phyloP scores from a whole-genome alignment of 805 yeast genomes.

The Cyberlindnera xylosilytica region DNA sequence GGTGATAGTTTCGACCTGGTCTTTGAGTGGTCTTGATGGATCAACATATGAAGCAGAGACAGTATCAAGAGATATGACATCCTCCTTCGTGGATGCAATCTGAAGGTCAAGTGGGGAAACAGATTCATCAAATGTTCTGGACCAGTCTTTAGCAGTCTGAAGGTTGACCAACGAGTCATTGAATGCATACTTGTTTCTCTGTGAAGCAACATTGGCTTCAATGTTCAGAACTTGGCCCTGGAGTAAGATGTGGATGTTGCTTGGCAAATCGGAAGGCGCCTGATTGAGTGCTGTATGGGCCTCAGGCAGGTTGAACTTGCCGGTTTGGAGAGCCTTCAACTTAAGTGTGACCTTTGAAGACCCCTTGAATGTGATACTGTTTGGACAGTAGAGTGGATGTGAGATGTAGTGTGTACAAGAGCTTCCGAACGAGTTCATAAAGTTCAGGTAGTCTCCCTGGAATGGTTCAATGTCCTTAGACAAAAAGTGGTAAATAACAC shows the following conservation, averaged over 20 bases:
- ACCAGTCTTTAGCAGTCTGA: slow-evolving; percentile 25
- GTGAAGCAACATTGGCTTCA: slow-evolving; percentile 18
- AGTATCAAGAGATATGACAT: slow-evolving; percentile 4
- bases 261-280: slow-evolving; percentile 28
- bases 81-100: slow-evolving; percentile 8
- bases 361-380: slow-evolving; percentile 55
- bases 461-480: slow-evolving; percentile 57
- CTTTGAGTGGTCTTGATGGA: slow-evolving; percentile 31
- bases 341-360: slow-evolving; percentile 53
- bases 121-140: slow-evolving; percentile 23
- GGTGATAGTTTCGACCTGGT: slow-evolving; percentile 65
- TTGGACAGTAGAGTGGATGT: slow-evolving; percentile 63
- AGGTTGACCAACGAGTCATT: slow-evolving; percentile 12
- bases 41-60: slow-evolving; percentile 23
- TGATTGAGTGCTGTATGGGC: slow-evolving; percentile 27
- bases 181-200: slow-evolving; percentile 12
- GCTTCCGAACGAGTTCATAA: slow-evolving; percentile 53
- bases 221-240: slow-evolving; percentile 23
- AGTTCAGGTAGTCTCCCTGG: slow-evolving; percentile 40
- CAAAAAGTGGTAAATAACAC: slow-evolving; percentile 71
- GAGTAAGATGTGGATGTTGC: slow-evolving; percentile 13
- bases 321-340: slow-evolving; percentile 49
- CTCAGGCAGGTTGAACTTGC: slow-evolving; percentile 38
- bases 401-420: slow-evolving; percentile 62
- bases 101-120: slow-evolving; percentile 26